Conservation (phyloP, 495 filamentous ascomycete species). For the Penicillium canescens region DNA sequence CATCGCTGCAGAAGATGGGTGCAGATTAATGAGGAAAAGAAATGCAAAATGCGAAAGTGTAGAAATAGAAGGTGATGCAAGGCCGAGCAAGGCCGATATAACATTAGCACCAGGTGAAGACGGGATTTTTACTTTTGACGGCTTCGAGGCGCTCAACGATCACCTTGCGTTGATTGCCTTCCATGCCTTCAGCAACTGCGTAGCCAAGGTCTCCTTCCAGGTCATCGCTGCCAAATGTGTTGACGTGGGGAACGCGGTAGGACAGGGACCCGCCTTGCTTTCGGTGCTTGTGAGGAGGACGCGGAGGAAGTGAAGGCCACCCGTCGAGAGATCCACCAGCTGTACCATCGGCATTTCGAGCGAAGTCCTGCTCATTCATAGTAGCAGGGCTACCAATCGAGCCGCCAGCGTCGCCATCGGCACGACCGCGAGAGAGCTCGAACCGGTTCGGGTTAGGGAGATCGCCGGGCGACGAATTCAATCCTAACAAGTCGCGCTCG, state of each 20-base stretch:
- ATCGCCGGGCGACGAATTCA: conserved; percentile 62
- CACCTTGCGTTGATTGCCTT: conserved; percentile 83
- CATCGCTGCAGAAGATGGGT: conserved; percentile 20
- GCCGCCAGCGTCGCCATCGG: conserved; percentile 40
- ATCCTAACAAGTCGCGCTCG: conserved; percentile 75
- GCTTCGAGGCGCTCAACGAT: conserved; percentile 95
- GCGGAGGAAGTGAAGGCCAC: conserved; percentile 40
- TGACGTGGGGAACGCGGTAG: conserved; percentile 25
- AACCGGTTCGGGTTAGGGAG: conserved; percentile 84
- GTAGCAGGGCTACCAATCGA: conserved; percentile 40
- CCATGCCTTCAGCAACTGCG: conserved; percentile 89
- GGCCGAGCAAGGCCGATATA: conserved; percentile 1
- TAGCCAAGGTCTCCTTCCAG: conserved; percentile 91
- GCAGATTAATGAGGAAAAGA: conserved; percentile 13
- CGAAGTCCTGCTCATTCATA: conserved; percentile 31
- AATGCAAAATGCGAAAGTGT: conserved; percentile 17
- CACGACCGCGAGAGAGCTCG: conserved; percentile 64
- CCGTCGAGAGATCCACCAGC: conserved; percentile 37
- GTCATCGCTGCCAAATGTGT: conserved; percentile 67
- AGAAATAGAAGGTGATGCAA: conserved; percentile 4
- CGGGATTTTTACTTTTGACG: conserved; percentile 91
- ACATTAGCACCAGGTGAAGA: conserved; percentile 93
- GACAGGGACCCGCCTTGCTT: conserved; percentile 47
- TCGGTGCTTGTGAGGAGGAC: conserved; percentile 29
- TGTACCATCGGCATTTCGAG: conserved; percentile 25